phyloP scores from a whole-genome alignment of 257 asterid species.

The Solanum appendiculatum region DNA sequence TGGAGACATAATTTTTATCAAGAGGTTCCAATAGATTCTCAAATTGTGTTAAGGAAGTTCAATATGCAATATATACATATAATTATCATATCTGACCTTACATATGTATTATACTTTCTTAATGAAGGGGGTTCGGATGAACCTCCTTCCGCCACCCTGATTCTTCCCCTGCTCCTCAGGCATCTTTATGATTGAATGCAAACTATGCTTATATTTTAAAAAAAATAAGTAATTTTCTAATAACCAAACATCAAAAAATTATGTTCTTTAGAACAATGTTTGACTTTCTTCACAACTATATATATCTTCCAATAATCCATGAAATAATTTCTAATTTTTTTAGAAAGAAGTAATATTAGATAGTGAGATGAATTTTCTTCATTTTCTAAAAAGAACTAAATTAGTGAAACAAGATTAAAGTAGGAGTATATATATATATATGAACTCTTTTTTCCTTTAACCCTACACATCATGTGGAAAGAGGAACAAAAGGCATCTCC shows the following conservation, averaged over 20 bases:
- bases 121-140: background rate
- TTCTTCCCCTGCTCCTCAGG: background rate
- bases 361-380: background rate
- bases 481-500: constrained; percentile 10
- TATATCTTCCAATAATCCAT: background rate
- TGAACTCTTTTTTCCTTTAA: background rate
- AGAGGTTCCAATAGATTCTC: background rate
- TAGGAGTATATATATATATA: background rate
- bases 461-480: constrained; percentile 10
- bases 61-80: background rate
- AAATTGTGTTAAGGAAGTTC: background rate
- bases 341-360: background rate
- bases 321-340: background rate
- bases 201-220: background rate
- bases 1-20: no score
- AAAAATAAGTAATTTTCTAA: background rate
- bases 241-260: background rate
- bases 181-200: background rate
- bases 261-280: background rate
- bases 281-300: background rate
- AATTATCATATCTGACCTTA: background rate
- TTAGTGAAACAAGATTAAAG: background rate
- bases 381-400: background rate
- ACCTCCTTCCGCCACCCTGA: background rate
- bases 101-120: background rate